phyloP scores from a whole-genome alignment of 345 rosid genomes.

The Salix exigua region DNA sequence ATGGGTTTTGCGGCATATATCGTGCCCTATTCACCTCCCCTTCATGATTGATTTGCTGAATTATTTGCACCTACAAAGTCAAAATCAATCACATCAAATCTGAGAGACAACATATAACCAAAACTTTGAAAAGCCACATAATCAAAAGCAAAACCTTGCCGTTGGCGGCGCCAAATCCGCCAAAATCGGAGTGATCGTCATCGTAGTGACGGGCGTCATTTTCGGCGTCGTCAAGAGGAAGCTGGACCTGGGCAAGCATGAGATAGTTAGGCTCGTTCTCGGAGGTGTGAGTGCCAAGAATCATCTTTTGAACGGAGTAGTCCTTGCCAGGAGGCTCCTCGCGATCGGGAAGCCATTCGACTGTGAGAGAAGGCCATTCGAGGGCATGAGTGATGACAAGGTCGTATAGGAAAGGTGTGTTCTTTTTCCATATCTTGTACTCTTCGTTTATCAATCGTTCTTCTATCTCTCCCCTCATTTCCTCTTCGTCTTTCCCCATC shows the following conservation, averaged over 20 bases:
- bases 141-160: slow-evolving; percentile 56
- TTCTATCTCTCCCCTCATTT: slow-evolving; percentile 93
- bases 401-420: slow-evolving; percentile 96
- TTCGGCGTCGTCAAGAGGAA: slow-evolving; percentile 89
- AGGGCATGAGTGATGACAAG: slow-evolving; percentile 95
- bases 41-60: slow-evolving; percentile 95
- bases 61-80: slow-evolving; percentile 66
- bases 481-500: slow-evolving; percentile 96
- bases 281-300: slow-evolving; percentile 95
- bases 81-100: not conserved
- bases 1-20: slow-evolving; percentile 93
- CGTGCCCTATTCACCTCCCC: slow-evolving; percentile 99
- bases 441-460: slow-evolving; percentile 91
- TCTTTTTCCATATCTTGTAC: slow-evolving; percentile 99
- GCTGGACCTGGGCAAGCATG: slow-evolving; percentile 96
- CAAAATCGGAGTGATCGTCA: slow-evolving; percentile 73
- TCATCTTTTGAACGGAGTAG: slow-evolving; percentile 93
- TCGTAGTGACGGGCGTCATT: slow-evolving; percentile 91
- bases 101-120: not conserved
- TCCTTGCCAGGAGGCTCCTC: slow-evolving; percentile 96
- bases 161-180: slow-evolving; percentile 79
- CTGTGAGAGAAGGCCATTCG: slow-evolving; percentile 98
- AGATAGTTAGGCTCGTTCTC: slow-evolving; percentile 96
- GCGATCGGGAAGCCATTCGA: slow-evolving; percentile 92
- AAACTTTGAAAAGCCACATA: not conserved